phyloP scores from a whole-genome alignment of 805 yeast species.

The Peterozyma xylosa region DNA sequence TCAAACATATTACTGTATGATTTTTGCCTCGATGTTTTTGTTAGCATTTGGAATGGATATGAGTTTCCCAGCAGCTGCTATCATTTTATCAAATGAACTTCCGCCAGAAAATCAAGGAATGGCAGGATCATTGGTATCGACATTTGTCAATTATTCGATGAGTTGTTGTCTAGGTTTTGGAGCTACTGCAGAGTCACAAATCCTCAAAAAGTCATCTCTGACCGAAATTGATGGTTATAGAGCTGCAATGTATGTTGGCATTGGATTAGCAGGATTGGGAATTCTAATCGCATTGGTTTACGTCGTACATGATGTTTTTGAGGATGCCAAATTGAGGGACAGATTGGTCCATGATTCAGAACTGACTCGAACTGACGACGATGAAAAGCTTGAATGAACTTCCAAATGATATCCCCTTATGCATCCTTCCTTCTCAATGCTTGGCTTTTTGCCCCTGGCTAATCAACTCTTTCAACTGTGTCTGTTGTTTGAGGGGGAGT shows the following conservation, averaged over 20 bases:
- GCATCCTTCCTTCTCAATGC: too few relatives aligned
- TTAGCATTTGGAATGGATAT: constrained; percentile 72
- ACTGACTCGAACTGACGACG: too few relatives aligned
- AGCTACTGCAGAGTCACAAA: constrained; percentile 51
- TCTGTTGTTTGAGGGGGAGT: too few relatives aligned
- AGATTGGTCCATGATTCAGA: too few relatives aligned
- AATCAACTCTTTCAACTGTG: too few relatives aligned
- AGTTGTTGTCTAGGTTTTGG: constrained; percentile 67
- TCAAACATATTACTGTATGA: constrained; percentile 52
- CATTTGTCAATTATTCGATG: constrained; percentile 66
- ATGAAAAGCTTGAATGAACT: too few relatives aligned
- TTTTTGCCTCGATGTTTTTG: constrained; percentile 48
- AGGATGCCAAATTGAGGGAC: too few relatives aligned
- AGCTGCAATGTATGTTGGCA: constrained; percentile 51
- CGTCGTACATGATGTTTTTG: neutral
- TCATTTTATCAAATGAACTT: constrained; percentile 49
- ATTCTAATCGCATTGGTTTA: neutral
- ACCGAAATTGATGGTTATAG: constrained; percentile 38
- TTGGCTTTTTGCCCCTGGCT: too few relatives aligned
- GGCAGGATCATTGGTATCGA: constrained; percentile 68
- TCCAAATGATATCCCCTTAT: too few relatives aligned
- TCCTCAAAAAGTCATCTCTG: constrained; percentile 17
- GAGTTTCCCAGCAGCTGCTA: constrained; percentile 69
- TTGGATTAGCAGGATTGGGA: constrained; percentile 52
- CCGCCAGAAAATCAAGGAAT: constrained; percentile 67